These are phyloP conservation scores for Arabis hirsuta DNA, from an alignment of 345 rosid genomes.

Conservation along the genomic window DNA sequence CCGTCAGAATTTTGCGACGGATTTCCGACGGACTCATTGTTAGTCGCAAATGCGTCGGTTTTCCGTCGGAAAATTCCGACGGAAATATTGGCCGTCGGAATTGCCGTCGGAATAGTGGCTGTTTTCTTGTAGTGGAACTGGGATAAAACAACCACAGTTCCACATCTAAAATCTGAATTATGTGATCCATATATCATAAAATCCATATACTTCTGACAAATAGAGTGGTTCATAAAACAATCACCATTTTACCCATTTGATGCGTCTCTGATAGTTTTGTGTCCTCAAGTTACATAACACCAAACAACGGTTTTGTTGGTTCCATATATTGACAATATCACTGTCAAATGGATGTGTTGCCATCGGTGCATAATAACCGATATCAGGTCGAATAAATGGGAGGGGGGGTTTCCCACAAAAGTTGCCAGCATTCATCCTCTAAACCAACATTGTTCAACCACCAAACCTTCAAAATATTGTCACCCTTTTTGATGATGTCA, in stretches of 20 bases:
- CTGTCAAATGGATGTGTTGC: slow-evolving; percentile 6
- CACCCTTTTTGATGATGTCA: too few relatives aligned
- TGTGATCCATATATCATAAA: too few relatives aligned
- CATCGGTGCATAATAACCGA: neutral
- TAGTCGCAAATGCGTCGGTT: too few relatives aligned
- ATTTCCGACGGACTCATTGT: too few relatives aligned
- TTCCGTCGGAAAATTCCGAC: too few relatives aligned
- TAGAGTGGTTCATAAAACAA: neutral
- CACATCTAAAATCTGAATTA: too few relatives aligned
- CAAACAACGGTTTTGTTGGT: neutral
- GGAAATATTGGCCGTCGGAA: too few relatives aligned
- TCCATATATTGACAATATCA: slow-evolving; percentile 12
- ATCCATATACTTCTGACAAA: neutral
- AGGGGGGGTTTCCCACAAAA: neutral
- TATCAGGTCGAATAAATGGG: neutral
- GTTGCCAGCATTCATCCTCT: neutral
- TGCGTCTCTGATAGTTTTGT: neutral
- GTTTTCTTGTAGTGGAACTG: too few relatives aligned
- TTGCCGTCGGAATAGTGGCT: too few relatives aligned
- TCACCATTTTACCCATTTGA: too few relatives aligned
- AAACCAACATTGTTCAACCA: neutral
- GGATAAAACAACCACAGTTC: too few relatives aligned
- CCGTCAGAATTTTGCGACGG: too few relatives aligned
- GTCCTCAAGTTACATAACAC: neutral
- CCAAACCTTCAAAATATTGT: neutral